phyloP scores from a whole-genome alignment of 2,329 filamentous ascomycete genomes.

The Diplodia sapinea region DNA sequence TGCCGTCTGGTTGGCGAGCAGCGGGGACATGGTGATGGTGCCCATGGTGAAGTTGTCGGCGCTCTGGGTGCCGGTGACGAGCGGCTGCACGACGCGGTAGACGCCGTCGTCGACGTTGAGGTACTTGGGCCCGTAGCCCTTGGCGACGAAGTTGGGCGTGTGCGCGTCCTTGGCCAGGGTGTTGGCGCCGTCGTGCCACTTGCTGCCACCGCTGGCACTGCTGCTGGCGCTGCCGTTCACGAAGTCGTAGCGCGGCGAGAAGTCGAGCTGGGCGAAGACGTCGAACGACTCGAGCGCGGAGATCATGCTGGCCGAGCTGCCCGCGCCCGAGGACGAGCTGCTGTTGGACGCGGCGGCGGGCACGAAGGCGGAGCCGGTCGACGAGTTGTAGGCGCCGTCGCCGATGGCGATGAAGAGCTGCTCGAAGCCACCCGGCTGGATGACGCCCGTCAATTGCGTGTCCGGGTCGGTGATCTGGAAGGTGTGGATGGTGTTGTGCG shows the following conservation, averaged over 20 bases:
- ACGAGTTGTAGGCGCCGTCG: conserved; percentile 44
- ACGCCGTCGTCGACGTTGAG: conserved; percentile 45
- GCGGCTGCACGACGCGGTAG: conserved; percentile 54
- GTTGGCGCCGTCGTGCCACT: conserved; percentile 51
- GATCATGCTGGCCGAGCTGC: conserved; percentile 44
- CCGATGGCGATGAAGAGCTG: conserved; percentile 53
- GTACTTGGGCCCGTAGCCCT: conserved; percentile 55
- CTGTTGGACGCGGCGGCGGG: conserved; percentile 41
- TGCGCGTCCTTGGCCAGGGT: conserved; percentile 40
- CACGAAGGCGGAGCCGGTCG: conserved; percentile 47
- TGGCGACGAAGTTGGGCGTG: conserved; percentile 54
- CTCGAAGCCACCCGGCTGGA: conserved; percentile 58
- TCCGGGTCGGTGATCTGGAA: conserved; percentile 57
- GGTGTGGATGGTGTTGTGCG: conserved; percentile 55
- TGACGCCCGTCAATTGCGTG: conserved; percentile 55
- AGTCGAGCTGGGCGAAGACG: conserved; percentile 52
- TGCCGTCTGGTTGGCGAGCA: conserved; percentile 33
- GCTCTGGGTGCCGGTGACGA: conserved; percentile 50
- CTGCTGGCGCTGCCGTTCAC: conserved; percentile 51
- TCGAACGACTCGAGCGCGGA: conserved; percentile 50
- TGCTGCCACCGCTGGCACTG: conserved; percentile 31
- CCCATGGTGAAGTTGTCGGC: conserved; percentile 53
- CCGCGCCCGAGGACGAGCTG: conserved; percentile 37
- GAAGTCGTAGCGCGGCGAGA: conserved; percentile 49
- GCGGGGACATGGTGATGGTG: conserved; percentile 50